These are phyloP conservation scores for Euptelea pleiosperma DNA, from an alignment of 164 flowering plant genomes.

Conservation along the genomic window DNA sequence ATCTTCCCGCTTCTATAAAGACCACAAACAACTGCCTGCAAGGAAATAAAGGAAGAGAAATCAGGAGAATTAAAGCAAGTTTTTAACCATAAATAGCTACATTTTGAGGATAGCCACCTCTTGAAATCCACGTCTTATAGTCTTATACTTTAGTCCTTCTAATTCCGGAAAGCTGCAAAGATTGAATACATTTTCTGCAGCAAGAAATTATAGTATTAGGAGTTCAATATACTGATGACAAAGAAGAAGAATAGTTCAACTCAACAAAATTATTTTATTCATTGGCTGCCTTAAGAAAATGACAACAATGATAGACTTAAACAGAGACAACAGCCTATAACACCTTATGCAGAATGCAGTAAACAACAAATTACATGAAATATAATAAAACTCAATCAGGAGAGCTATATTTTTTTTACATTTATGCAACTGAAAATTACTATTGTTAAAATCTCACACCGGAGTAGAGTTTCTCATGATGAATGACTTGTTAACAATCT, in stretches of 20 bases:
- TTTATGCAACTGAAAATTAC: not conserved
- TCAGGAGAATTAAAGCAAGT: not conserved
- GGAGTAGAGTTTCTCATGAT: too few species aligned
- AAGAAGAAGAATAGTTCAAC: not conserved
- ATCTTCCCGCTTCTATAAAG: slow-evolving; percentile 69
- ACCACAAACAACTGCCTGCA: slow-evolving; percentile 96
- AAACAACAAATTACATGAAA: not conserved
- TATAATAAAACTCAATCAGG: not conserved
- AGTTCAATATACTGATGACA: not conserved
- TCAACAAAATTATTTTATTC: not conserved
- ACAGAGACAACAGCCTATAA: too few species aligned
- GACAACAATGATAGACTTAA: too few species aligned
- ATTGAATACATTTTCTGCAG: slow-evolving; percentile 95
- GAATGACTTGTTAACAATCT: too few species aligned
- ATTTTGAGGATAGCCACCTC: slow-evolving; percentile 47
- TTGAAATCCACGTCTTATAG: slow-evolving; percentile 66
- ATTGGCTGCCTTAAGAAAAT: not conserved
- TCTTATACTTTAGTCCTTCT: slow-evolving; percentile 59
- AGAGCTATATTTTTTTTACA: not conserved
- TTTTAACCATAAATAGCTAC: slow-evolving; percentile 5
- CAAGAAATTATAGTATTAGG: slow-evolving; percentile 6
- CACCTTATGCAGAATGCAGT: too few species aligned
- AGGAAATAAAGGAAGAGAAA: slow-evolving; percentile 12
- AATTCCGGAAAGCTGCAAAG: slow-evolving; percentile 70
- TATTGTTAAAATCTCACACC: too few species aligned